A percentile compares a stretch with the other conserved stretches of the same genome.
Evolutionary conservation across 2,329 filamentous ascomycete species (phyloP).

Genomic region (Epichloe scottii): DNA sequence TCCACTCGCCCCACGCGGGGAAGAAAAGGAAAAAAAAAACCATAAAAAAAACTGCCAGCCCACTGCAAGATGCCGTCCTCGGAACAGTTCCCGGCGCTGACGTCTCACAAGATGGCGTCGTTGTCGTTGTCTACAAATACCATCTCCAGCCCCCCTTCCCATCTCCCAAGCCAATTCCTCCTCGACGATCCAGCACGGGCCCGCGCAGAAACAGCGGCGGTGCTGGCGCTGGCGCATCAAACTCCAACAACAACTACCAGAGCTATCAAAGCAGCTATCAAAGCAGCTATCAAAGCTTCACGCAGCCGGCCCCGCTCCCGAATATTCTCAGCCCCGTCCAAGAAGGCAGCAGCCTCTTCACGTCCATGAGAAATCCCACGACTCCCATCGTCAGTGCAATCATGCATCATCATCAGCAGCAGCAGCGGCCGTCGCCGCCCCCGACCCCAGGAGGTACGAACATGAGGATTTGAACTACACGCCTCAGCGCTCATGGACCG

Average conservation of each 20-base stretch:
- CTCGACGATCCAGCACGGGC: constrained; percentile 49
- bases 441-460: constrained; percentile 40
- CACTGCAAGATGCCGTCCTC: not conserved
- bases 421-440: constrained; percentile 25
- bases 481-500: constrained; percentile 46
- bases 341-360: constrained; percentile 51
- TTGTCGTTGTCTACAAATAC: constrained; percentile 9
- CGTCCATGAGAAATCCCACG: not conserved
- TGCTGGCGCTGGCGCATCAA: not conserved
- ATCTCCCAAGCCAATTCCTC: constrained; percentile 39
- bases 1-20: not conserved
- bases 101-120: constrained; percentile 13
- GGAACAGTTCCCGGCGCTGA: constrained; percentile 1
- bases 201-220: constrained; percentile 9
- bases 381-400: constrained; percentile 6
- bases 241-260: not conserved
- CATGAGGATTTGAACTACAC: constrained; percentile 42
- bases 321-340: constrained; percentile 38
- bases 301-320: constrained; percentile 7
- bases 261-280: not conserved
- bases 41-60: too few relatives aligned
- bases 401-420: constrained; percentile 22
- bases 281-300: constrained; percentile 4
- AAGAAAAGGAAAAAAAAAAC: too few relatives aligned
- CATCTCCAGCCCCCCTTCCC: not conserved